Evolutionary conservation across 2,329 filamentous ascomycete genomes (phyloP).

Genomic region (Thermoascus crustaceus): DNA sequence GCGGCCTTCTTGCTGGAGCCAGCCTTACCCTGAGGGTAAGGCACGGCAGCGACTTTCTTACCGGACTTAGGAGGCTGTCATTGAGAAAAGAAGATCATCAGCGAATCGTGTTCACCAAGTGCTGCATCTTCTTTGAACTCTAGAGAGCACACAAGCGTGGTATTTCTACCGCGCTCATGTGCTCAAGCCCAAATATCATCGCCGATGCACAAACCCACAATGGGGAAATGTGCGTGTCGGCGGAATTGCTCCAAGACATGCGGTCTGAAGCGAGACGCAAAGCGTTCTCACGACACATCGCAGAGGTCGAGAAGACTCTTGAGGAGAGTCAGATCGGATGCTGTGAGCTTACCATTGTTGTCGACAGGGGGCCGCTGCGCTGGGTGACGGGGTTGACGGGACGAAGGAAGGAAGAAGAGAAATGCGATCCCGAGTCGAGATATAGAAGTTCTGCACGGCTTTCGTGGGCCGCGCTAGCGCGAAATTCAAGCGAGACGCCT

Average conservation of each 20-base stretch:
- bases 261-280: slow-evolving; percentile 20
- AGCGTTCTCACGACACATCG: slow-evolving; percentile 28
- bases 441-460: slow-evolving; percentile 6
- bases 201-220: slow-evolving; percentile 20
- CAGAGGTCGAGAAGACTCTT: slow-evolving; percentile 34
- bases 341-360: slow-evolving; percentile 56
- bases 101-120: slow-evolving; percentile 67
- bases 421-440: slow-evolving; percentile 14
- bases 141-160: slow-evolving; percentile 60
- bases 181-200: slow-evolving; percentile 51
- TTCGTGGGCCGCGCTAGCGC: slow-evolving; percentile 26
- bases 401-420: slow-evolving; percentile 19
- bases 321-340: slow-evolving; percentile 32
- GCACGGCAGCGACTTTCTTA: slow-evolving; percentile 97
- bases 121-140: slow-evolving; percentile 79
- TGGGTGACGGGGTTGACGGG: slow-evolving; percentile 39
- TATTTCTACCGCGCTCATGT: slow-evolving; percentile 46
- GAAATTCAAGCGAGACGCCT: slow-evolving; percentile 12
- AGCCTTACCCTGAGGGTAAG: slow-evolving; percentile 92
- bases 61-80: slow-evolving; percentile 98
- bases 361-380: slow-evolving; percentile 45
- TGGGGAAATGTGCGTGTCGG: slow-evolving; percentile 22
- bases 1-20: slow-evolving; percentile 78
- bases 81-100: slow-evolving; percentile 99
- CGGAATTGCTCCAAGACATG: slow-evolving; percentile 30